Conservation (phyloP, 176 grass and related monocot genomes). For the Chrysopogon serrulatus region DNA sequence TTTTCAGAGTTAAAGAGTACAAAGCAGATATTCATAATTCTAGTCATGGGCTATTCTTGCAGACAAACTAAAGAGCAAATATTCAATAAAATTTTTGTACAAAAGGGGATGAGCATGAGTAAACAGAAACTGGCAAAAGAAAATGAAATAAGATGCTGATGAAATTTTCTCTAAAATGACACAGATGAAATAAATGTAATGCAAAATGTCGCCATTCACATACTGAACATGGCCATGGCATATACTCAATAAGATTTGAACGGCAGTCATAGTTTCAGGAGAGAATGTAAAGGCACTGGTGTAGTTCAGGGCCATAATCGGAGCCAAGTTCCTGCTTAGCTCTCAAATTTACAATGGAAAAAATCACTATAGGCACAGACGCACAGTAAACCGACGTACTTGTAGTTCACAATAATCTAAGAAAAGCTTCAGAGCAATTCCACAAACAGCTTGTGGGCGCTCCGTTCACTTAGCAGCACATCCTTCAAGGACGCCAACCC, state of each 20-base stretch:
- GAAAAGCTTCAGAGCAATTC: constrained; percentile 2
- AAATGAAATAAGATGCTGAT: background rate
- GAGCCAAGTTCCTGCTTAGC: background rate
- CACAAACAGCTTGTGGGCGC: constrained; percentile 5
- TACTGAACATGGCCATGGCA: background rate
- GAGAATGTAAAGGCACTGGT: background rate
- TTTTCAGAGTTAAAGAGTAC: background rate
- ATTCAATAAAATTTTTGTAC: background rate
- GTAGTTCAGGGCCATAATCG: too few relatives aligned
- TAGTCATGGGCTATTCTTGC: background rate
- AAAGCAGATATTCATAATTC: background rate
- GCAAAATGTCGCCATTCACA: background rate
- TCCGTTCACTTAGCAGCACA: background rate
- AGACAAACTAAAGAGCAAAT: background rate
- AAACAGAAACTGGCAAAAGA: too few relatives aligned
- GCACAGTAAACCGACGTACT: background rate
- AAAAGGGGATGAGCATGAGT: too few relatives aligned
- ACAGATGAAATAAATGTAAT: background rate
- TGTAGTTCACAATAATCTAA: background rate
- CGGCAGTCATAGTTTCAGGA: background rate
- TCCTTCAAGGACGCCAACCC: background rate
- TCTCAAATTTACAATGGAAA: background rate
- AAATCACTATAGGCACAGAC: background rate
- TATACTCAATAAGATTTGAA: background rate
- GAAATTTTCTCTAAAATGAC: too few relatives aligned